A percentile compares a stretch with the other conserved stretches of the same genome.
phyloP scores from a whole-genome alignment of 2,329 filamentous ascomycete species.

The Lecanosticta acicola region DNA sequence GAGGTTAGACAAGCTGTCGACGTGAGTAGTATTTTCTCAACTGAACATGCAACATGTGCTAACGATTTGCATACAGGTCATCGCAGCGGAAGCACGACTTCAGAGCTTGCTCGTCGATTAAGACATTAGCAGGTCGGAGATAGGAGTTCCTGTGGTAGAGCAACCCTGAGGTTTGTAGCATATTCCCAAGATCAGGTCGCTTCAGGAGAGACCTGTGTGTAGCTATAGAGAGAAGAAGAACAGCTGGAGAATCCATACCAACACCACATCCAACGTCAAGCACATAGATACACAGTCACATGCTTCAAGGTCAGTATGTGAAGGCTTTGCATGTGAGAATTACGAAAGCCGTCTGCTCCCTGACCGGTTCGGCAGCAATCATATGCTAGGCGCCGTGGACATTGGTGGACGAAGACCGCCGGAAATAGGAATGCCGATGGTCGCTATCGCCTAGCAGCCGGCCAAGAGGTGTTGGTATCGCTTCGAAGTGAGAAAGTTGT shows the following conservation, averaged over 20 bases:
- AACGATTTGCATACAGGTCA: conserved; percentile 54
- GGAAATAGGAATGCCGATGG: not conserved
- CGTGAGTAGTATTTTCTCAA: conserved; percentile 52
- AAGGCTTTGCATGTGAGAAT: too few relatives aligned
- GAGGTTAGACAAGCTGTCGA: conserved; percentile 96
- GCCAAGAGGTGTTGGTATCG: not conserved
- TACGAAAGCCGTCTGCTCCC: too few relatives aligned
- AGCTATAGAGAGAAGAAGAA: conserved; percentile 12
- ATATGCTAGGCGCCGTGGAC: too few relatives aligned
- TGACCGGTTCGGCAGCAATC: too few relatives aligned
- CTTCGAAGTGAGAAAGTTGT: too few relatives aligned
- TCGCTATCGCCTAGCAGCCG: not conserved
- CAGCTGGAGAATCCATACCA: too few relatives aligned
- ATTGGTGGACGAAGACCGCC: not conserved
- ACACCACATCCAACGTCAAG: too few relatives aligned
- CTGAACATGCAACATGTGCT: not conserved
- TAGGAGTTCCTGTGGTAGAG: not conserved
- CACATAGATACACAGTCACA: too few relatives aligned
- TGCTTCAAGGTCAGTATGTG: too few relatives aligned
- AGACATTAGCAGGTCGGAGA: conserved; percentile 1
- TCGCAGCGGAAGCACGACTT: conserved; percentile 81
- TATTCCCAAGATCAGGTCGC: conserved; percentile 5
- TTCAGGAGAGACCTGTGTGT: conserved; percentile 12
- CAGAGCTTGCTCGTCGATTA: conserved; percentile 82
- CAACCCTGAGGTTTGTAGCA: conserved; percentile 11